Percentiles rank a stretch among this genome's conserved stretches.
Conservation (phyloP, 2,329 filamentous ascomycete species). For the Colletotrichum liaoningense region DNA sequence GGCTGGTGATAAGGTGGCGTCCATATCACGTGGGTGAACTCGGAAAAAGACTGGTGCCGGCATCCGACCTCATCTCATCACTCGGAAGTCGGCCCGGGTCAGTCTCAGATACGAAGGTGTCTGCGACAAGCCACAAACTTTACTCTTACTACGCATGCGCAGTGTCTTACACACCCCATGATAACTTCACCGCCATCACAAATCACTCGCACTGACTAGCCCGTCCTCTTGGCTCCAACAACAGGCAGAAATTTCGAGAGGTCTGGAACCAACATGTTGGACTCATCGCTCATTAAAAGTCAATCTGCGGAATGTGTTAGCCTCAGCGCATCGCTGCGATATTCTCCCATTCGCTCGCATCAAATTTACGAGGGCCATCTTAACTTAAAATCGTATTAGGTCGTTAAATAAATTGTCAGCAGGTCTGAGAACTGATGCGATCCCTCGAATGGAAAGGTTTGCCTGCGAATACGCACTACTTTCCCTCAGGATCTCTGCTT, state of each 20-base stretch:
- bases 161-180: background rate
- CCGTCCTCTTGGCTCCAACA: conserved; percentile 3
- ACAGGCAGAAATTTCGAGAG: background rate
- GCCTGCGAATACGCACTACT: background rate
- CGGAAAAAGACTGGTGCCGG: conserved; percentile 18
- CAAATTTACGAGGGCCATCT: conserved; percentile 6
- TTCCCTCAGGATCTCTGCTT: conserved; percentile 22
- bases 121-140: background rate
- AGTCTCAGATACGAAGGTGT: background rate
- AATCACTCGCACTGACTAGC: conserved; percentile 10
- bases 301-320: conserved; percentile 7
- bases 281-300: background rate
- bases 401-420: background rate
- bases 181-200: background rate
- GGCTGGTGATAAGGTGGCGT: background rate
- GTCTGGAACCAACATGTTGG: background rate
- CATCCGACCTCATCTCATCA: background rate
- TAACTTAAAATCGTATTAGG: background rate
- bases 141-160: background rate
- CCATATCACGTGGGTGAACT: background rate
- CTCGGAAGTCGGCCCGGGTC: conserved; percentile 1
- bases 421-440: conserved; percentile 3
- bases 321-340: conserved; percentile 18
- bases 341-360: conserved; percentile 9
- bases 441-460: background rate